A percentile compares a stretch with the other conserved stretches of the same genome.
These are phyloP conservation scores for Albugo laibachii DNA, from an alignment of 352 stramenopile species.

Conservation along the genomic window DNA sequence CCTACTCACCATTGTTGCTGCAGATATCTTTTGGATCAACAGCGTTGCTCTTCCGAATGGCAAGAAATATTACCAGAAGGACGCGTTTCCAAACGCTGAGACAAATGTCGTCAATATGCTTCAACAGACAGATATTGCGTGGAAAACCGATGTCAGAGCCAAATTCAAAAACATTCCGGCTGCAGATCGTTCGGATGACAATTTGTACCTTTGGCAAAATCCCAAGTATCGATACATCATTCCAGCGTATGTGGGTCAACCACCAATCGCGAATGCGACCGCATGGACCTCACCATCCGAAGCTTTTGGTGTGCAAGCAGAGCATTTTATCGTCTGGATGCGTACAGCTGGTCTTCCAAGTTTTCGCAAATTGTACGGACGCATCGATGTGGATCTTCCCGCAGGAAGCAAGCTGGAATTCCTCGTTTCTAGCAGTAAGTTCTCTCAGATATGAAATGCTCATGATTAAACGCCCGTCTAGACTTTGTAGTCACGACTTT, in stretches of 20 bases:
- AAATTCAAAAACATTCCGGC: constrained; percentile 89
- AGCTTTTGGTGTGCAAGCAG: constrained; percentile 87
- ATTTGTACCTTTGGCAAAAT: constrained; percentile 74
- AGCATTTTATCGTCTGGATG: constrained; percentile 99
- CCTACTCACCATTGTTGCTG: background rate
- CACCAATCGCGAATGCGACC: constrained; percentile 46
- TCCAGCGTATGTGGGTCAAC: constrained; percentile 33
- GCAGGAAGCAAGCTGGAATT: constrained; percentile 83
- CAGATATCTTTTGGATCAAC: constrained; percentile 78
- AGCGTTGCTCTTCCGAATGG: constrained; percentile 19
- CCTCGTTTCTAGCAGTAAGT: constrained; percentile 79
- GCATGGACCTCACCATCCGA: constrained; percentile 43
- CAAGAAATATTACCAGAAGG: constrained; percentile 38
- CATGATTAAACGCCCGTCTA: constrained; percentile 11
- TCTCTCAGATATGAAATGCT: background rate
- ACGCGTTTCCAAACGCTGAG: constrained; percentile 20
- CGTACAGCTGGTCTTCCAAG: constrained; percentile 89
- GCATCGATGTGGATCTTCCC: constrained; percentile 86
- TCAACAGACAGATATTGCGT: constrained; percentile 91
- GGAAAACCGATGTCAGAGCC: constrained; percentile 89
- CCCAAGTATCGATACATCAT: constrained; percentile 62
- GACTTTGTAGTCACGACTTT: constrained; percentile 93
- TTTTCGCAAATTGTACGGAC: constrained; percentile 99
- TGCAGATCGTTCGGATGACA: constrained; percentile 11
- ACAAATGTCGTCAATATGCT: constrained; percentile 67